Evolutionary conservation across 2,329 filamentous ascomycete species (phyloP).

Genomic region (Paraconiothyrium sp.): DNA sequence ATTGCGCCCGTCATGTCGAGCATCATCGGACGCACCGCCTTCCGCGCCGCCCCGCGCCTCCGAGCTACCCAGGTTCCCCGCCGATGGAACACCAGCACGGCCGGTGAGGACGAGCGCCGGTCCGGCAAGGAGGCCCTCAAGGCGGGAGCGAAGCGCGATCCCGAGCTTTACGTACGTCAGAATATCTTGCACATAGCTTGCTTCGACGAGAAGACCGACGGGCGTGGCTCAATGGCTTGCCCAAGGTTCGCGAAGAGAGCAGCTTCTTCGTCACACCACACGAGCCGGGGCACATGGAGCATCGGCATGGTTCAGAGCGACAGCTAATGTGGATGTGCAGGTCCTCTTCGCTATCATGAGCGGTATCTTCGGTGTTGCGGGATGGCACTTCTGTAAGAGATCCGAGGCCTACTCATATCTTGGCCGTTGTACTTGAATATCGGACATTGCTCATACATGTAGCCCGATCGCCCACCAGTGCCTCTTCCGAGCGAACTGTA

Average conservation of each 20-base stretch:
- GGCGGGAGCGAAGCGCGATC: constrained; percentile 73
- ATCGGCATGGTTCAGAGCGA: constrained; percentile 16
- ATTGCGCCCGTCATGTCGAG: constrained; percentile 55
- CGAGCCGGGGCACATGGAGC: not conserved
- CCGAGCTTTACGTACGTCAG: constrained; percentile 75
- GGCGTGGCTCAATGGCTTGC: not conserved
- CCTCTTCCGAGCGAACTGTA: constrained; percentile 82
- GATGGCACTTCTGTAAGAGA: constrained; percentile 82
- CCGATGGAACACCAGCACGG: constrained; percentile 49
- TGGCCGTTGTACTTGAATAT: constrained; percentile 11
- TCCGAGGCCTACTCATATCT: constrained; percentile 13
- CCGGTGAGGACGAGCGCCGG: constrained; percentile 57
- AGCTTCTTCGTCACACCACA: not conserved
- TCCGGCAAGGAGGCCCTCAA: constrained; percentile 61
- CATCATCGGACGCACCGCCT: constrained; percentile 56
- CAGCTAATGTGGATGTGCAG: constrained; percentile 60
- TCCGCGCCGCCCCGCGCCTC: constrained; percentile 58
- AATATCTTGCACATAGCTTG: not conserved
- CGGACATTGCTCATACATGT: constrained; percentile 27
- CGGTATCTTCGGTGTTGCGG: constrained; percentile 84
- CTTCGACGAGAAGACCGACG: not conserved
- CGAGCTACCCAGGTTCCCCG: constrained; percentile 46
- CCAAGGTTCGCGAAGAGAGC: no score
- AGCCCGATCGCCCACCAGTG: constrained; percentile 85
- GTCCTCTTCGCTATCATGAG: constrained; percentile 92